These are phyloP conservation scores for Toxoplasma gondii DNA, from an alignment of 169 alveolate species.

Conservation along the genomic window DNA sequence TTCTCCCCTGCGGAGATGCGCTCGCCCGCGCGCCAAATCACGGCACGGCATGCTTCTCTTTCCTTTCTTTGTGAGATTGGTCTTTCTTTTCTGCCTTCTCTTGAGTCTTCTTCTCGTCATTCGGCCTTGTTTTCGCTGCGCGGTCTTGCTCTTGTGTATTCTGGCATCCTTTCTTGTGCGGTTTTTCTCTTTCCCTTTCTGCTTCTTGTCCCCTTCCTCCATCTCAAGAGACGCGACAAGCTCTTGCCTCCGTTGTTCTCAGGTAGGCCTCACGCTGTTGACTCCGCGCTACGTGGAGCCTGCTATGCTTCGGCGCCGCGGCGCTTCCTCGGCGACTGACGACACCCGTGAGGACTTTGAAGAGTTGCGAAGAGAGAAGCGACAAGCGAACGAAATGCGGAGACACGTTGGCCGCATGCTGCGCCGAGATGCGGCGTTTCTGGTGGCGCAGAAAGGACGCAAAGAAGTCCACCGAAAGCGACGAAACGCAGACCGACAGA, in stretches of 20 bases:
- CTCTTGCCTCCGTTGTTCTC: not conserved
- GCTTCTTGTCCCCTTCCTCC: too few species aligned
- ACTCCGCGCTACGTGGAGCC: slow-evolving; percentile 52
- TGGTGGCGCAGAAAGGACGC: not conserved
- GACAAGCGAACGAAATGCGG: slow-evolving; percentile 14
- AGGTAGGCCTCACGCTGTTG: slow-evolving; percentile 37
- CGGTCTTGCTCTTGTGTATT: not conserved
- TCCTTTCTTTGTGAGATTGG: too few species aligned
- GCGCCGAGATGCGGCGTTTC: not conserved
- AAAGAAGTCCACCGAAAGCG: not conserved
- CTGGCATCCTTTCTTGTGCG: too few species aligned
- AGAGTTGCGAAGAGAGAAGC: not conserved
- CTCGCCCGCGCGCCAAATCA: too few species aligned
- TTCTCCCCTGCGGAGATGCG: too few species aligned
- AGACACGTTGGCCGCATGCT: slow-evolving; percentile 34
- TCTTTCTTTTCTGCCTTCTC: not conserved
- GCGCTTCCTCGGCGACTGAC: not conserved
- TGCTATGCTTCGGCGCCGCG: not conserved
- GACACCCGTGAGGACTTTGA: not conserved
- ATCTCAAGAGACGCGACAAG: too few species aligned
- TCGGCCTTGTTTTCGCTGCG: not conserved
- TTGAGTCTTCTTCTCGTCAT: not conserved
- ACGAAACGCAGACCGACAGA: slow-evolving; percentile 7
- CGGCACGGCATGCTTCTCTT: too few species aligned
- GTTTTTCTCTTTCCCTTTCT: too few species aligned